Base-by-base conservation (phyloP, 352 stramenopile species). In the Pythium plurisporium region DNA sequence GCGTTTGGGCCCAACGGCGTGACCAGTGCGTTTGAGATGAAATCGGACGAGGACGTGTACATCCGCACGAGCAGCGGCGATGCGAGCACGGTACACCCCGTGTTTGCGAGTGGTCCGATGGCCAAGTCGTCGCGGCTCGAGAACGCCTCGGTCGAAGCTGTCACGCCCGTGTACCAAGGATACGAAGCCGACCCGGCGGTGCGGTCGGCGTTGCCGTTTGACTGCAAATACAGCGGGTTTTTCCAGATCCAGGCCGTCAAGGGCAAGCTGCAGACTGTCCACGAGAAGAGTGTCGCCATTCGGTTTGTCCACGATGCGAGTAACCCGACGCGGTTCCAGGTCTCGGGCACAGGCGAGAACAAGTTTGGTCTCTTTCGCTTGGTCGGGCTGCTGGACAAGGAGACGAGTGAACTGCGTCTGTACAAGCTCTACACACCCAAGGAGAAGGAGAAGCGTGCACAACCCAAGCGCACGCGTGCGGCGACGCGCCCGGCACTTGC, bases 391-490 rank as follows among this genome's bases (percentile, higher is more conserved):
- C 53, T 95, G 37, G 69, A 90, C 42, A 92, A 95, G 60, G 63
- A 67, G 31, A 85, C 81, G 40, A 90, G 81, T 47, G 82, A 93
- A 48, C 46, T 95, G 49, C 75, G 82, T 10, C 36, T 95, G 19
- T 95, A 92, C 70, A 95, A 95, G 67, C 69, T 92, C 3, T 95
- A 95, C 69, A 91, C 91, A 45, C 85, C 82, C 5, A 91, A 91
- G 45, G 76, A 88, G 23, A 83, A 78, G 19, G 76, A 82, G 26
- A 93, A 93, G 50, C 77, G 83, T n/a, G 73, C 73, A 15, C 29
- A 88, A 0, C 79, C 79, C 22, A 74, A 82, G n/a, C 80, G 82
- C 31, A 57, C 55, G n/a, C 71, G 76, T 30, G 55, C 56, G 4
- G 40, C 37, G 6, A 20, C 58, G 6, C 49, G 49, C 2, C 43